Percentiles rank a stretch among this genome's conserved stretches.
Conservation (phyloP, 2,329 filamentous ascomycete species). For the Aureobasidium subglaciale region DNA sequence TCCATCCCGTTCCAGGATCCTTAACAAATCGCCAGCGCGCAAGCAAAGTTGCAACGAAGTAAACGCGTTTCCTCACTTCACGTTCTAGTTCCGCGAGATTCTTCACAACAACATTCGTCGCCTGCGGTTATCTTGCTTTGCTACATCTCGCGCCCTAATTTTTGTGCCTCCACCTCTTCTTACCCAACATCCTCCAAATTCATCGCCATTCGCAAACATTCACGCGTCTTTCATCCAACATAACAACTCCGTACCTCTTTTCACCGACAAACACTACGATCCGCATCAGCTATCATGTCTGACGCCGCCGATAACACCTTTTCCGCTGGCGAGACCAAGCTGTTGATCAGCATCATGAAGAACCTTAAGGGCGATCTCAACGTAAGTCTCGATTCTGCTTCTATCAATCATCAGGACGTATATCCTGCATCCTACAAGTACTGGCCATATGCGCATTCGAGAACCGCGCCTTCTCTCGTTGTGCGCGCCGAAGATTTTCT, state of each 20-base stretch:
- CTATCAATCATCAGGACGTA: too few species aligned
- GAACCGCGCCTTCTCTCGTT: neutral
- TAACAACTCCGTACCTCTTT: neutral
- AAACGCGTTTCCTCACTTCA: neutral
- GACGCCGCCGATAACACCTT: constrained; percentile 16
- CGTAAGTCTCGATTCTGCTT: constrained; percentile 15
- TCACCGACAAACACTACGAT: neutral
- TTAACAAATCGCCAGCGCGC: too few species aligned
- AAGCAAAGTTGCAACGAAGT: neutral
- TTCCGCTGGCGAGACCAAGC: constrained; percentile 21
- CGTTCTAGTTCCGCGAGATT: neutral
- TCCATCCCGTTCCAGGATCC: too few species aligned
- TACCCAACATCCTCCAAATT: neutral
- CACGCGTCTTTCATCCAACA: neutral
- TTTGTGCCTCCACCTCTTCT: neutral
- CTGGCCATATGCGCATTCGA: neutral
- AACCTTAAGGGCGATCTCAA: constrained; percentile 22
- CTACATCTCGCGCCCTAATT: too few species aligned
- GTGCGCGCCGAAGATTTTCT: neutral
- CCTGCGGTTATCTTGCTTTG: too few species aligned
- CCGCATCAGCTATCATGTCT: neutral
- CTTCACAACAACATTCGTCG: neutral
- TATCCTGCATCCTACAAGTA: too few species aligned
- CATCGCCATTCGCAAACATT: neutral
- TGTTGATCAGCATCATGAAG: constrained; percentile 22